These are phyloP conservation scores for Penicillium occitanis DNA, from an alignment of 2,329 filamentous ascomycete genomes.

Conservation along the genomic window DNA sequence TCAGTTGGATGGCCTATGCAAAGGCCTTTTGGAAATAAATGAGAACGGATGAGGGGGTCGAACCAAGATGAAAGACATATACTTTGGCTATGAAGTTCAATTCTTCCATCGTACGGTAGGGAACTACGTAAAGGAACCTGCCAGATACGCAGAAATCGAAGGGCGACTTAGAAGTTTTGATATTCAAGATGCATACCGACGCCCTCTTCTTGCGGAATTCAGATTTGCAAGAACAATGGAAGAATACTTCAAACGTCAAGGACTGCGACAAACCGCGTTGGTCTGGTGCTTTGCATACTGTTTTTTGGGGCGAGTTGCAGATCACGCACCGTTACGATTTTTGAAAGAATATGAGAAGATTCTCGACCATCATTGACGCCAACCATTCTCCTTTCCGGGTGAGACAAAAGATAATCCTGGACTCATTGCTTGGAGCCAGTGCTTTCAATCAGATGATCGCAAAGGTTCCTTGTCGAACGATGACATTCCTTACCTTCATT, in stretches of 20 bases:
- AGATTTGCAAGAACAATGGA: not conserved
- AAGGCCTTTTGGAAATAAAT: conserved; percentile 12
- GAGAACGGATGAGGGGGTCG: too few species aligned
- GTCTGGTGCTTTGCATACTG: not conserved
- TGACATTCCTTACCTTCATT: not conserved
- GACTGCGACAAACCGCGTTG: not conserved
- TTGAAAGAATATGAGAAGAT: not conserved
- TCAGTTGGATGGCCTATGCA: not conserved
- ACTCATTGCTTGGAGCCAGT: not conserved
- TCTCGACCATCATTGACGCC: not conserved
- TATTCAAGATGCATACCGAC: not conserved
- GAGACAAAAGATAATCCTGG: not conserved
- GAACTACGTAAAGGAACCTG: not conserved
- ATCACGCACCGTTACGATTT: not conserved
- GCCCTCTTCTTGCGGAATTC: conserved; percentile 2
- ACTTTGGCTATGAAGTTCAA: not conserved
- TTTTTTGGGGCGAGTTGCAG: not conserved
- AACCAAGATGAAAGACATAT: not conserved
- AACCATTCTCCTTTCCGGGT: not conserved
- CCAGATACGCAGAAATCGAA: not conserved
- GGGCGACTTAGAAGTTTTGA: not conserved
- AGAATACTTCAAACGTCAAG: not conserved
- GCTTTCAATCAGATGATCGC: not conserved
- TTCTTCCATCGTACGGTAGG: conserved; percentile 12
- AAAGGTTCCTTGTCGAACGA: not conserved